Evolutionary conservation across 768 basidiomycete species (phyloP), one percentile per base, ranked within the genome.

Genomic region (Boletus sensibilis): DNA sequence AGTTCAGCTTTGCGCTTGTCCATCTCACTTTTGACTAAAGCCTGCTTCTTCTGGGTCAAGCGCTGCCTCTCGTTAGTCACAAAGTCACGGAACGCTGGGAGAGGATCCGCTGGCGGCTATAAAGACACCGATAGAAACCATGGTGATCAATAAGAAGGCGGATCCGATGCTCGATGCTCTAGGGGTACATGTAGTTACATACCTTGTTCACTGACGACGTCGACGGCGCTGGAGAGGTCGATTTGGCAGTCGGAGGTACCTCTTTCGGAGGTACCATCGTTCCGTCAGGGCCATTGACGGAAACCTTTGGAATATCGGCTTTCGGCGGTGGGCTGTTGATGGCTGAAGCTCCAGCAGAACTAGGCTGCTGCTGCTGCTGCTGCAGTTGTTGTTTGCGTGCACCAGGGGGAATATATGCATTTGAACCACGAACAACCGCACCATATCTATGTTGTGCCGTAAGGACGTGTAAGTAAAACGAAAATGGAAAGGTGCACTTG

Each of bases 381-480:
- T 79, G 48, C 49, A 13, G 50, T 29, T 62, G 70, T 68, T 81
- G 71, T 70, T 81, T 84, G 55, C 95, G 83, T 37, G 94, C 94
- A 57, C 88, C 92, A 2, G 96, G 96, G 44, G 97, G 97, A 38
- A 98, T 84, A 69, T 99, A 99, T 25, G 95, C 96, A 65, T 89
- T 90, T 18, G 87, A 79, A 33, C 86, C 81, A 54, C 97, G 89
- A 48, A 90, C 87, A 31, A 98, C 97, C 27, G 94, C 94, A 54
- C 91, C 90, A 69, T 93, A 98, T 73, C 94, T 97, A 68, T 40
- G 31, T 38, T 31, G 52, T 21, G 11, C 40, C 0, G 35, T 70
- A 57, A 70, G 69, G 50, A 72, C 57, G 56, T 53, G 35, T 41
- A 55, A 44, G 55, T 47, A 49, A 51, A 48, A 57, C 42, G 48